phyloP scores from a whole-genome alignment of 768 basidiomycete species.

The Suillus subalutaceus region DNA sequence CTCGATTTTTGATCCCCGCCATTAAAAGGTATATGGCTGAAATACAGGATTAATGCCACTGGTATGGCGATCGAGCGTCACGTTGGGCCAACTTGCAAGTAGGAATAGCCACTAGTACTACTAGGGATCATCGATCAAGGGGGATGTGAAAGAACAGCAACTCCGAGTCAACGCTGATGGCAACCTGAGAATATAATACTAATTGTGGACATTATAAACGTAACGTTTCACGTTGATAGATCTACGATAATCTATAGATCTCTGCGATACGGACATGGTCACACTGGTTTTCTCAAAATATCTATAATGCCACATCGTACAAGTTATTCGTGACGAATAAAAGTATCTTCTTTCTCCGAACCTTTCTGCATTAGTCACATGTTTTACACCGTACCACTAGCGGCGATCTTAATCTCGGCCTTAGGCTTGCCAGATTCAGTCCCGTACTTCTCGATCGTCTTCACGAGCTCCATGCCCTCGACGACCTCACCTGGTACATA shows the following conservation, averaged over 20 bases:
- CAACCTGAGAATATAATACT: background rate
- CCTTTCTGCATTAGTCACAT: background rate
- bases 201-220: background rate
- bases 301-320: constrained; percentile 13
- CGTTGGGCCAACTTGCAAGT: no score
- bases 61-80: background rate
- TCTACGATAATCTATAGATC: background rate
- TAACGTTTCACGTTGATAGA: background rate
- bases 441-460: constrained; percentile 45
- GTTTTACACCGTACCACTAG: constrained; percentile 47
- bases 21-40: no score
- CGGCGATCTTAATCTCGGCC: constrained; percentile 51
- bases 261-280: background rate
- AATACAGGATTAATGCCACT: background rate
- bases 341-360: constrained; percentile 8
- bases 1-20: background rate
- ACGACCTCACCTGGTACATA: constrained; percentile 58
- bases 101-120: no score
- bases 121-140: no score
- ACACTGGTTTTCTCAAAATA: background rate
- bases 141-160: no score
- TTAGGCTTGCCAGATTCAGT: constrained; percentile 42
- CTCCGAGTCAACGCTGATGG: no score
- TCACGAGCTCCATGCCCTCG: constrained; percentile 60
- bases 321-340: constrained; percentile 7